Evolutionary conservation across 139 green algal species (phyloP), one percentile per base, ranked within the genome.

Genomic region (Micractinium sp.): DNA sequence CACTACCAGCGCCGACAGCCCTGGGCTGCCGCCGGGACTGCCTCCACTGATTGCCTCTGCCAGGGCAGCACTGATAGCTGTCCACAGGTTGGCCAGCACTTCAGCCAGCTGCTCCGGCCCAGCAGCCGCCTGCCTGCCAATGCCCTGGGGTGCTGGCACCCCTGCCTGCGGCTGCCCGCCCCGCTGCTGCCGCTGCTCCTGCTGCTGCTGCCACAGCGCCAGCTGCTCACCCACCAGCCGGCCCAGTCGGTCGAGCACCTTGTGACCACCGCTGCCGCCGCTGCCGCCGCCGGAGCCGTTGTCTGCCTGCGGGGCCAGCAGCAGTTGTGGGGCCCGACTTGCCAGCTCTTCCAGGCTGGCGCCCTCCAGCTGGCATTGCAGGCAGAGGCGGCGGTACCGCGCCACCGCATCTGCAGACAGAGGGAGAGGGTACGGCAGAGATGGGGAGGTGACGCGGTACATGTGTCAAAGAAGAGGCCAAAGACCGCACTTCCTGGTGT

Each of bases 291-390:
- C 12, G 31, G 3, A 39, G 31, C n/a, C 41, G 47, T 47, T 36
- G 41, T 73, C 47, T 29, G 18, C 47, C 74, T 12, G 23, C n/a
- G 3, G 23, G 0, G 39, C 23, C 56, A 75, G 23, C 33, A 78
- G 56, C 47, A 89, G 35, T 23, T 60, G 25, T 0, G 71, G n/a
- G 1, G 85, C 85, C 1, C 25, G 35, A 0, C 39, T 20, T 3
- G 36, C 78, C 61, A 90, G 86, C 78, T 90, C 77, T 63, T 73
- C 33, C 78, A 90, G 78, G 15, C 61, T 56, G 60, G 77, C 77
- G 0, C 38, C 38, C n/a, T 90, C 86, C 86, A 90, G 77, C 78
- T 86, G 86, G 3, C 61, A 61, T n/a, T 66, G 86, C 77, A 79
- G 77, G 77, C 86, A 90, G 36, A n/a, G 38, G 61, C 38, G 77